Conservation (phyloP, 768 basidiomycete genomes). For the Sarcomyxa edulis region DNA sequence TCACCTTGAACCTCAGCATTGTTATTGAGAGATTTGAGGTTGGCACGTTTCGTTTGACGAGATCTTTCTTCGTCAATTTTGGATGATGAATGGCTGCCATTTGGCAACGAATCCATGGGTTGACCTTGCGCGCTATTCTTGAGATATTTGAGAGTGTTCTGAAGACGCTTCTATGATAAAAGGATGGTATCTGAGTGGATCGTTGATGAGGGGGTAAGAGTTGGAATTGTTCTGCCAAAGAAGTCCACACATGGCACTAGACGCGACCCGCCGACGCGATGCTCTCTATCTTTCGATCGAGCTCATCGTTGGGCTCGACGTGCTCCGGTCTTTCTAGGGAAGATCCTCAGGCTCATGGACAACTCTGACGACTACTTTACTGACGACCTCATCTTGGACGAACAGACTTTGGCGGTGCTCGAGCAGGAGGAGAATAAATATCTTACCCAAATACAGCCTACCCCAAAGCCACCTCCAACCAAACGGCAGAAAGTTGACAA, state of each 20-base stretch:
- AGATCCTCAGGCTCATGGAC: too few species aligned
- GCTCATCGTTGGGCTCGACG: slow-evolving; percentile 5
- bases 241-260: too few species aligned
- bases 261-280: too few species aligned
- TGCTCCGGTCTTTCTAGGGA: too few species aligned
- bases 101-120: slow-evolving; percentile 12
- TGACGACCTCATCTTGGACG: slow-evolving; percentile 63
- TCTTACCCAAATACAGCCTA: slow-evolving; percentile 18
- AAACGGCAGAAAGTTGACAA: slow-evolving; percentile 54
- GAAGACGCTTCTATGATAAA: too few species aligned
- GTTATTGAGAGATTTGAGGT: slow-evolving; percentile 53
- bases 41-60: slow-evolving; percentile 51
- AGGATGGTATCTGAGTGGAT: too few species aligned
- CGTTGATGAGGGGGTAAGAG: too few species aligned
- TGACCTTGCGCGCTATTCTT: too few species aligned
- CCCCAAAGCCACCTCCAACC: slow-evolving; percentile 28
- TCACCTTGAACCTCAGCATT: slow-evolving; percentile 44
- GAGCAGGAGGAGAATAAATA: slow-evolving; percentile 53
- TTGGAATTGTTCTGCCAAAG: too few species aligned
- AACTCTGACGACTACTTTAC: slow-evolving; percentile 62
- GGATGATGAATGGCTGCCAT: slow-evolving; percentile 8
- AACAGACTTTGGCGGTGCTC: slow-evolving; percentile 52
- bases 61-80: slow-evolving; percentile 39
- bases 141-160: too few species aligned
- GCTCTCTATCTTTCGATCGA: neutral